phyloP scores from a whole-genome alignment of 2,329 filamentous ascomycete species.

The Zarea fungicola region DNA sequence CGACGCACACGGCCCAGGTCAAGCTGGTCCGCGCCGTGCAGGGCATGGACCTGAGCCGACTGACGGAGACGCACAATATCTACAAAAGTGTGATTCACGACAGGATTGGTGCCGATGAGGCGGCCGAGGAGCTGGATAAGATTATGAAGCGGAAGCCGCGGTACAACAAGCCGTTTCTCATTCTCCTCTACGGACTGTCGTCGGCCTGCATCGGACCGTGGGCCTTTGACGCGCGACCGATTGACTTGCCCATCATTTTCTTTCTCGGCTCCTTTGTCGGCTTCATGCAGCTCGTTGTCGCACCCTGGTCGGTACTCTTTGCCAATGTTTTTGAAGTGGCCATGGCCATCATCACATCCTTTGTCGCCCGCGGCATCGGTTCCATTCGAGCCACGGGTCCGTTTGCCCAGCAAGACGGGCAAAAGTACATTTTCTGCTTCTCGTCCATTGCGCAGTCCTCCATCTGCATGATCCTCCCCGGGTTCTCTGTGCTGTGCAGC shows the following conservation, averaged over 20 bases:
- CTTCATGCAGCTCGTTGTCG: slow-evolving; percentile 8
- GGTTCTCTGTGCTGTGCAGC: slow-evolving; percentile 42
- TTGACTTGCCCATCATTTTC: slow-evolving; percentile 10
- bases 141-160: slow-evolving; percentile 4
- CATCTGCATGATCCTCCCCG: slow-evolving; percentile 11
- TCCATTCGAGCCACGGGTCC: slow-evolving; percentile 4
- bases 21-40: slow-evolving; percentile 9
- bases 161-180: slow-evolving; percentile 6
- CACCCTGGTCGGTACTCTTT: slow-evolving; percentile 5
- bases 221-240: slow-evolving; percentile 7
- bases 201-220: slow-evolving; percentile 8
- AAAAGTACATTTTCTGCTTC: slow-evolving; percentile 7
- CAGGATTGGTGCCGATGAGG: slow-evolving; percentile 1
- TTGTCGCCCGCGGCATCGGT: not conserved
- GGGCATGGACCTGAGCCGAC: slow-evolving; percentile 9
- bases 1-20: slow-evolving; percentile 8
- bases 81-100: slow-evolving; percentile 12
- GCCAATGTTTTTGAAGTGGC: slow-evolving; percentile 10
- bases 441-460: slow-evolving; percentile 8
- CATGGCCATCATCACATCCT: slow-evolving; percentile 10
- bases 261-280: slow-evolving; percentile 9
- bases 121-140: slow-evolving; percentile 5
- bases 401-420: not conserved
- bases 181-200: slow-evolving; percentile 5
- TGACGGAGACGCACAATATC: slow-evolving; percentile 8